Percentiles rank a stretch among this genome's conserved stretches.
Conservation (phyloP, 352 stramenopile species). For the Pilasporangium apinafurcum region DNA sequence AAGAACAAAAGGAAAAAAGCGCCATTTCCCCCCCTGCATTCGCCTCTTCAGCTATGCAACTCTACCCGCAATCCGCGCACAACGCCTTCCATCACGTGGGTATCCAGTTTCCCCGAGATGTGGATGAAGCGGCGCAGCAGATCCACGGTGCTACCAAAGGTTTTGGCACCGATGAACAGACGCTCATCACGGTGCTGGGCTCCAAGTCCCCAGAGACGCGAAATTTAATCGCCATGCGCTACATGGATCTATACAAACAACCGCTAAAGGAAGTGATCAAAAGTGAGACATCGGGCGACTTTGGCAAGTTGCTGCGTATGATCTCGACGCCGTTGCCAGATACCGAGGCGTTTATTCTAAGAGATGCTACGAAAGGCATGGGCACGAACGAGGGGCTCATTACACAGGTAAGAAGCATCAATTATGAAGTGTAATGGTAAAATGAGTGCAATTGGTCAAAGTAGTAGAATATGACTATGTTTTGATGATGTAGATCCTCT, state of each 20-base stretch:
- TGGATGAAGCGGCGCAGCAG: slow-evolving; percentile 62
- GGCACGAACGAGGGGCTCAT: slow-evolving; percentile 68
- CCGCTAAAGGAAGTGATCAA: slow-evolving; percentile 46
- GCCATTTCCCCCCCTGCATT: no score
- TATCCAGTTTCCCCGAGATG: slow-evolving; percentile 33
- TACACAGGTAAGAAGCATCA: slow-evolving; percentile 19
- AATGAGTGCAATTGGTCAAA: no score
- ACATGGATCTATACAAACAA: slow-evolving; percentile 62
- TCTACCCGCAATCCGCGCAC: slow-evolving; percentile 59
- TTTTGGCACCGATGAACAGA: slow-evolving; percentile 70
- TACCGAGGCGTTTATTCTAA: slow-evolving; percentile 62
- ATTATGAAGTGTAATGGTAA: no score
- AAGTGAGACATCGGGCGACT: slow-evolving; percentile 74
- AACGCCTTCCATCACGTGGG: slow-evolving; percentile 41
- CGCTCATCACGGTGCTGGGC: slow-evolving; percentile 59
- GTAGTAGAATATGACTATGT: no score
- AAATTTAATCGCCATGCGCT: slow-evolving; percentile 60
- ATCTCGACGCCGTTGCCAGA: slow-evolving; percentile 66
- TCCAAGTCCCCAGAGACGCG: slow-evolving; percentile 62
- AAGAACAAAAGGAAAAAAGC: no score
- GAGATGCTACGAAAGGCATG: slow-evolving; percentile 63
- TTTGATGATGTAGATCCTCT: slow-evolving; percentile 30
- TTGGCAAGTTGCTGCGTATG: slow-evolving; percentile 60
- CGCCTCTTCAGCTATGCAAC: slow-evolving; percentile 33
- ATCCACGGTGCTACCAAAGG: slow-evolving; percentile 63